phyloP scores from a whole-genome alignment of 208 protist species.

The Vickermania ingenoplastis region DNA sequence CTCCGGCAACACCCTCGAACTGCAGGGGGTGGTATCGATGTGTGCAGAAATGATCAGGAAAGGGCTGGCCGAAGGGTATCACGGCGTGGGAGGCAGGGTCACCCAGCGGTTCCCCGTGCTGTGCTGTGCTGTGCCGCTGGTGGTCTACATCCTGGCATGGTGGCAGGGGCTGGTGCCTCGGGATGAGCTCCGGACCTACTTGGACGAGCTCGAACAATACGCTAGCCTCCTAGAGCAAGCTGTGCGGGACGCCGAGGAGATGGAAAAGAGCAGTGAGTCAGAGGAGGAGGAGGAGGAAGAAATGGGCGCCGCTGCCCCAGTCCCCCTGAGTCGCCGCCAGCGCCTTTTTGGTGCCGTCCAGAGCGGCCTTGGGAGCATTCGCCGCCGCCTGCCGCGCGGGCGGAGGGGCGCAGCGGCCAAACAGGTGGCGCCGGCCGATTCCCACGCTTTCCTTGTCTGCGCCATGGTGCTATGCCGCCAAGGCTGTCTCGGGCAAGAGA shows the following conservation, averaged over 20 bases:
- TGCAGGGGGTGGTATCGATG: not conserved
- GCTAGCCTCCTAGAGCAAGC: not conserved
- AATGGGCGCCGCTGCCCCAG: no score
- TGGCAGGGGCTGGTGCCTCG: conserved; percentile 24
- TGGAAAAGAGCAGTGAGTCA: not conserved
- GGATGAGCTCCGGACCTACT: conserved; percentile 13
- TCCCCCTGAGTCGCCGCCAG: not conserved
- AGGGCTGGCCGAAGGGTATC: not conserved
- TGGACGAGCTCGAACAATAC: conserved; percentile 13
- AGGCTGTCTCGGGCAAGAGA: not conserved
- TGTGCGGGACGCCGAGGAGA: not conserved
- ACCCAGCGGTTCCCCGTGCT: conserved; percentile 8
- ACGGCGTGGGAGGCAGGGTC: no score
- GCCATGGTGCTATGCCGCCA: not conserved
- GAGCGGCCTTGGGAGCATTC: not conserved
- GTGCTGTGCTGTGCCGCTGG: conserved; percentile 43
- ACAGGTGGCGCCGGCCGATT: not conserved
- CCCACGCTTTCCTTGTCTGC: not conserved
- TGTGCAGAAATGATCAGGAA: not conserved
- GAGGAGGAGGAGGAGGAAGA: not conserved
- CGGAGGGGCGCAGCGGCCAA: not conserved
- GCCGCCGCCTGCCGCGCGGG: not conserved
- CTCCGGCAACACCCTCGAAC: conserved; percentile 5
- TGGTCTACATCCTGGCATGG: conserved; percentile 56
- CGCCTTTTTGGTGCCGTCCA: not conserved